phyloP scores from a whole-genome alignment of 805 yeast species.

The Candida insectalens region DNA sequence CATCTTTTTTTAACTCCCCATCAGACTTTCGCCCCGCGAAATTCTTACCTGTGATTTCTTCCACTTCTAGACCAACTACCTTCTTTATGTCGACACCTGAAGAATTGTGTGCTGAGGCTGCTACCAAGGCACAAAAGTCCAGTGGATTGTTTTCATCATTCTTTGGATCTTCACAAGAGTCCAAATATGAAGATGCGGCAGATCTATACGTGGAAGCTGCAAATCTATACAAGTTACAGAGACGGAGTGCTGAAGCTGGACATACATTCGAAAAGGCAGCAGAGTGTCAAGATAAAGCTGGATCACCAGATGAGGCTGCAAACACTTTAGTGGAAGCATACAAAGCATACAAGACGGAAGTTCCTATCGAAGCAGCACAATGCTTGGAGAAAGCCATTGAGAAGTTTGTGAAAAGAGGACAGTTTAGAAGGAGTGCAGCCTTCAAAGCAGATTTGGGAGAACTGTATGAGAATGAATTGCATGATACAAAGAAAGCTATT shows the following conservation, averaged over 20 bases:
- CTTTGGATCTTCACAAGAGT: conserved; percentile 53
- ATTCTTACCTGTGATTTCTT: too few relatives aligned
- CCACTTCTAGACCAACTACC: too few relatives aligned
- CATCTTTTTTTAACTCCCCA: too few relatives aligned
- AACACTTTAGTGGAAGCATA: conserved; percentile 84
- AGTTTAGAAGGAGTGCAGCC: conserved; percentile 93
- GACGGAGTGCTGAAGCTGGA: conserved; percentile 71
- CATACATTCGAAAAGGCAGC: conserved; percentile 81
- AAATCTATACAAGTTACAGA: conserved; percentile 71
- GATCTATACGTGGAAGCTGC: conserved; percentile 90
- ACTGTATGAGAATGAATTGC: conserved; percentile 67
- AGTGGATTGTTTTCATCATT: conserved; percentile 57
- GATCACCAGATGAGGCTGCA: conserved; percentile 83
- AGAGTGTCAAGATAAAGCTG: conserved; percentile 61
- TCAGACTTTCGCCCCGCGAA: too few relatives aligned
- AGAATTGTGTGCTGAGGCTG: conserved; percentile 35
- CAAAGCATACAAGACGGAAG: conserved; percentile 69
- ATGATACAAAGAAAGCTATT: conserved; percentile 60
- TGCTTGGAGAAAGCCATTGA: conserved; percentile 70
- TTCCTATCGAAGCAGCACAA: conserved; percentile 69
- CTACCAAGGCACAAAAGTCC: conserved; percentile 58
- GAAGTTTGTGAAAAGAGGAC: conserved; percentile 82
- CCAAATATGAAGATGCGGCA: conserved; percentile 82
- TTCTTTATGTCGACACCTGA: conserved; percentile 27
- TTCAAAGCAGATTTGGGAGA: conserved; percentile 87